Conservation (phyloP, 345 rosid species). For the Euclidium syriacum region DNA sequence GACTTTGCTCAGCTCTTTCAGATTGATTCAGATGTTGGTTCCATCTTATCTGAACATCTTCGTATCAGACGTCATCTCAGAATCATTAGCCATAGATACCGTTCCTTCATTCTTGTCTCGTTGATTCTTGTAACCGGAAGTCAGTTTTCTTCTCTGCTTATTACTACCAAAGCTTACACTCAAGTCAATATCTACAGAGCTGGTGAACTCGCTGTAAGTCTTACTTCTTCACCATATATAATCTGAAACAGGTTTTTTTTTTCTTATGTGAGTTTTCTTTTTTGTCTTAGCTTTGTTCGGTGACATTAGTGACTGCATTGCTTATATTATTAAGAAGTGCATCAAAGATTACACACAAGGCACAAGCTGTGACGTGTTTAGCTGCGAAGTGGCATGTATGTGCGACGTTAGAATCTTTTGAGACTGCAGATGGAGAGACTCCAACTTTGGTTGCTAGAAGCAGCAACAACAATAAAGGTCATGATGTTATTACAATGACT, state of each 20-base stretch:
- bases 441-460: constrained; percentile 35
- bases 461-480: constrained; percentile 3
- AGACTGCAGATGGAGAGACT: constrained; percentile 62
- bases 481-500: constrained; percentile 20
- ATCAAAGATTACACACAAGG: constrained; percentile 90
- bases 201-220: constrained; percentile 85
- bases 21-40: constrained; percentile 65
- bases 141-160: constrained; percentile 79
- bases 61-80: constrained; percentile 81
- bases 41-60: constrained; percentile 75
- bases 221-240: background rate
- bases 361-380: constrained; percentile 78
- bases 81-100: constrained; percentile 89
- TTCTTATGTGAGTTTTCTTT: background rate
- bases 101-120: constrained; percentile 52
- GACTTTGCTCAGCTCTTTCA: constrained; percentile 77
- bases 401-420: constrained; percentile 70
- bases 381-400: constrained; percentile 96
- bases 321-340: constrained; percentile 72
- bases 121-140: constrained; percentile 74
- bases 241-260: background rate
- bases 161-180: constrained; percentile 51
- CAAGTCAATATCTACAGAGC: constrained; percentile 58
- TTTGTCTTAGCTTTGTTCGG: constrained; percentile 60
- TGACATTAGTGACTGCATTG: constrained; percentile 66